A percentile compares a stretch with the other conserved stretches of the same genome.
These are phyloP conservation scores for Neocallimastix lanati DNA, from an alignment of 192 early-diverging fungal genomes.

Conservation along the genomic window DNA sequence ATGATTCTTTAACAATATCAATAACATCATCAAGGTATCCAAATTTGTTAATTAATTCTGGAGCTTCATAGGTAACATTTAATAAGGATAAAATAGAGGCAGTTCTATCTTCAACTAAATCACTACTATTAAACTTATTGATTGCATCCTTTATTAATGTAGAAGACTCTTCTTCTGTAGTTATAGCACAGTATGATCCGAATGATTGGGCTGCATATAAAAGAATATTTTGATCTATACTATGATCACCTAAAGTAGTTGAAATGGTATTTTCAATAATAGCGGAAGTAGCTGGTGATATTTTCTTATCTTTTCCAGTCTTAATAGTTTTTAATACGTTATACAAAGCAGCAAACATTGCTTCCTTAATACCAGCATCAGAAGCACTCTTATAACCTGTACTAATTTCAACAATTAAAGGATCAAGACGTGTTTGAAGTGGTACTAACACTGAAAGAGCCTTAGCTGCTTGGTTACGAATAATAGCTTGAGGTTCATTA, in stretches of 20 bases:
- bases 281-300: constrained; percentile 16
- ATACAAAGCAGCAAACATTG: constrained; percentile 56
- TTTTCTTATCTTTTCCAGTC: constrained; percentile 30
- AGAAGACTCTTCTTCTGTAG: neutral
- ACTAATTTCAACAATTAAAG: constrained; percentile 53
- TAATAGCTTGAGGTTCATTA: constrained; percentile 43
- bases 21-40: neutral
- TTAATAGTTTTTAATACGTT: constrained; percentile 38
- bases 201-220: neutral
- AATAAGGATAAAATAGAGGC: neutral
- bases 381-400: constrained; percentile 44
- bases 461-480: constrained; percentile 61
- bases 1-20: neutral
- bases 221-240: neutral
- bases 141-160: neutral
- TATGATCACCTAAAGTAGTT: constrained; percentile 1
- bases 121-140: neutral
- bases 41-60: neutral
- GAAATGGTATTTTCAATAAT: constrained; percentile 17
- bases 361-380: constrained; percentile 29
- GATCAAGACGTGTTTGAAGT: constrained; percentile 58
- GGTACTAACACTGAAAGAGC: constrained; percentile 55
- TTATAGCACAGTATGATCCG: neutral
- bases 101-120: neutral
- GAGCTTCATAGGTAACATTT: neutral